phyloP scores from a whole-genome alignment of 2,329 filamentous ascomycete species.

The Epichloe sibirici region DNA sequence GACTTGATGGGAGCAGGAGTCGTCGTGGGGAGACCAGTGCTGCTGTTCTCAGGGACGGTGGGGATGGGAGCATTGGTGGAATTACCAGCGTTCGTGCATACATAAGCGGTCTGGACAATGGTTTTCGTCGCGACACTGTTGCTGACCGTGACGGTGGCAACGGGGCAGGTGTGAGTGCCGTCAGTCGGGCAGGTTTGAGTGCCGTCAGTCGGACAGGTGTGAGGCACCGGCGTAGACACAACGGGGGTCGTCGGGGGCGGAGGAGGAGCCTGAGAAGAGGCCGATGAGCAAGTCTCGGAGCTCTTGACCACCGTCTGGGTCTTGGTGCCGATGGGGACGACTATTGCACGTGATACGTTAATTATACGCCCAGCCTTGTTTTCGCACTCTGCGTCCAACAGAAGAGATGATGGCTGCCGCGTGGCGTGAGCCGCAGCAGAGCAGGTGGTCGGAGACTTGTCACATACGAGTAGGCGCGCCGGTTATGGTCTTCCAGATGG shows the following conservation, averaged over 20 bases:
- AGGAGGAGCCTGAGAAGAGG: conserved; percentile 3
- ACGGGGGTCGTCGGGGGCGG: conserved; percentile 16
- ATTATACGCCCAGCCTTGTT: too few relatives aligned
- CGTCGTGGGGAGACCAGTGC: conserved; percentile 24
- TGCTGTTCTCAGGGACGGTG: conserved; percentile 28
- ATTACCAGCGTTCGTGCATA: conserved; percentile 61
- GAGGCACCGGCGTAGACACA: conserved; percentile 35
- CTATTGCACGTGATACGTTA: conserved; percentile 11
- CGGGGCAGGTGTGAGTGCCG: conserved; percentile 58
- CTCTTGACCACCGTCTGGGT: conserved; percentile 11
- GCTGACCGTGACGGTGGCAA: conserved; percentile 27
- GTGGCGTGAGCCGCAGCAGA: too few relatives aligned
- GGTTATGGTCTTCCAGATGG: conserved; percentile 59
- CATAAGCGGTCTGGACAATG: conserved; percentile 57
- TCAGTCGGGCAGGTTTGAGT: conserved; percentile 65
- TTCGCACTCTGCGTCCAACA: too few relatives aligned
- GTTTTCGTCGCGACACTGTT: conserved; percentile 13
- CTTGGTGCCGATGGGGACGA: conserved; percentile 23
- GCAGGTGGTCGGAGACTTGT: background rate
- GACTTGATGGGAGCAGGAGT: conserved; percentile 15
- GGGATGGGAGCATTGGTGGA: conserved; percentile 64
- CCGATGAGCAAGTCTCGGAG: conserved; percentile 5
- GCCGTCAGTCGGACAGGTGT: conserved; percentile 52
- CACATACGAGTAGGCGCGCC: conserved; percentile 53
- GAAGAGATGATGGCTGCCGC: too few relatives aligned